A percentile compares a stretch with the other conserved stretches of the same genome.
phyloP scores from a whole-genome alignment of 208 protist genomes.

The Trypanosoma mega region DNA sequence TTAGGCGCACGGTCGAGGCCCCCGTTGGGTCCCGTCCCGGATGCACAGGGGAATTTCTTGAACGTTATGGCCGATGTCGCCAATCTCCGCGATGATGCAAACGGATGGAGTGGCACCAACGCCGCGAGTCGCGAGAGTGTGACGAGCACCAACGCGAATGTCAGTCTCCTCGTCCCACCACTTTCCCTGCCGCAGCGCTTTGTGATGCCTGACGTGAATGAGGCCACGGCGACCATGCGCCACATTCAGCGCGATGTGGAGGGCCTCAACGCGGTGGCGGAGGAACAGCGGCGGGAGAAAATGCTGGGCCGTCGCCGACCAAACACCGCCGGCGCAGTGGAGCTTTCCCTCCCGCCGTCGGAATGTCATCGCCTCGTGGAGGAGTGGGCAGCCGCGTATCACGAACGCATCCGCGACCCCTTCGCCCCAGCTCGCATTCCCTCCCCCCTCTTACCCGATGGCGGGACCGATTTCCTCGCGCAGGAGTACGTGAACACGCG shows the following conservation, averaged over 20 bases:
- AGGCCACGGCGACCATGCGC: constrained; percentile 58
- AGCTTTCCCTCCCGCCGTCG: constrained; percentile 26
- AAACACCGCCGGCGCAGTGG: constrained; percentile 18
- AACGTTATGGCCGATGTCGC: neutral
- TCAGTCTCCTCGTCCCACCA: neutral
- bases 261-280: constrained; percentile 78
- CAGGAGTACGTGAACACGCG: constrained; percentile 35
- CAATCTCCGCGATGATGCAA: too few relatives aligned
- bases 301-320: constrained; percentile 19
- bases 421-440: constrained; percentile 43
- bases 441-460: constrained; percentile 40
- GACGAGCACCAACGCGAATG: neutral
- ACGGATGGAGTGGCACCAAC: too few relatives aligned
- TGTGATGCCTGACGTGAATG: constrained; percentile 65
- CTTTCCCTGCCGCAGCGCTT: constrained; percentile 36
- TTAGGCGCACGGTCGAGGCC: constrained; percentile 22
- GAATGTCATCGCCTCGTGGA: constrained; percentile 60
- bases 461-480: constrained; percentile 63
- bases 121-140: too few relatives aligned
- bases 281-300: constrained; percentile 65
- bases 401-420: constrained; percentile 34
- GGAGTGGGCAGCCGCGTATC: constrained; percentile 42
- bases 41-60: neutral
- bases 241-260: constrained; percentile 80
- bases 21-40: neutral